A percentile compares a stretch with the other conserved stretches of the same genome.
These are phyloP conservation scores for Madurella fahalii DNA, from an alignment of 2,329 filamentous ascomycete species.

Conservation along the genomic window DNA sequence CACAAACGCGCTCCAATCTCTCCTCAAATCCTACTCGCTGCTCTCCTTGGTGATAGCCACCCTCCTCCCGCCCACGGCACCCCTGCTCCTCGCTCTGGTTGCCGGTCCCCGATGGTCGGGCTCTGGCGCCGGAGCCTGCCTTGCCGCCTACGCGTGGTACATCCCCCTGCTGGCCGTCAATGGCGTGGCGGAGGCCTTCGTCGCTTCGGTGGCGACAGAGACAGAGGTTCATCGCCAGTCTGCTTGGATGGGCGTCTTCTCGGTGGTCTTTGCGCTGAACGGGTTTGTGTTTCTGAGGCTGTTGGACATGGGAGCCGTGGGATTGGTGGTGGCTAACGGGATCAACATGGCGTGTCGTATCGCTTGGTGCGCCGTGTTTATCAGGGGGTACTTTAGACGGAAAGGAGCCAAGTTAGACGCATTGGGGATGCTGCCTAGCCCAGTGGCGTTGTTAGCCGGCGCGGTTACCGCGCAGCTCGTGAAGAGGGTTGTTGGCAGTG, in stretches of 20 bases:
- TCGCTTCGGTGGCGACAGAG: conserved; percentile 77
- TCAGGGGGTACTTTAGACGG: conserved; percentile 57
- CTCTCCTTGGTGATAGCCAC: conserved; percentile 65
- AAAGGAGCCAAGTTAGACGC: conserved; percentile 42
- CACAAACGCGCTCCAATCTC: conserved; percentile 48
- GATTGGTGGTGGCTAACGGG: conserved; percentile 80
- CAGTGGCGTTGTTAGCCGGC: conserved; percentile 41
- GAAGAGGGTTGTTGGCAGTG: conserved; percentile 27
- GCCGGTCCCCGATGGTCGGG: conserved; percentile 73
- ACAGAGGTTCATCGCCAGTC: conserved; percentile 73
- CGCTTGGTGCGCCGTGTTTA: conserved; percentile 72
- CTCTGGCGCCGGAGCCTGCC: conserved; percentile 67
- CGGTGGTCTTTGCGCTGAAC: conserved; percentile 66
- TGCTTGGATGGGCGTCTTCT: conserved; percentile 80
- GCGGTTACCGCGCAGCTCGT: conserved; percentile 43
- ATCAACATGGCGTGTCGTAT: conserved; percentile 89
- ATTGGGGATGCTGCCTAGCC: conserved; percentile 40
- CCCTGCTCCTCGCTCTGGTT: conserved; percentile 67
- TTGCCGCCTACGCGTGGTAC: conserved; percentile 85
- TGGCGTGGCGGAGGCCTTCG: conserved; percentile 87
- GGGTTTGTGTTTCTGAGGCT: conserved; percentile 73
- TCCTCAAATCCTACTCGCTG: conserved; percentile 71
- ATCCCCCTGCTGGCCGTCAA: conserved; percentile 90
- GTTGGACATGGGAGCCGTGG: conserved; percentile 66
- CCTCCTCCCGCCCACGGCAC: conserved; percentile 71